These are phyloP conservation scores for Biscogniauxia sp. DNA, from an alignment of 2,329 filamentous ascomycete genomes.

Conservation along the genomic window DNA sequence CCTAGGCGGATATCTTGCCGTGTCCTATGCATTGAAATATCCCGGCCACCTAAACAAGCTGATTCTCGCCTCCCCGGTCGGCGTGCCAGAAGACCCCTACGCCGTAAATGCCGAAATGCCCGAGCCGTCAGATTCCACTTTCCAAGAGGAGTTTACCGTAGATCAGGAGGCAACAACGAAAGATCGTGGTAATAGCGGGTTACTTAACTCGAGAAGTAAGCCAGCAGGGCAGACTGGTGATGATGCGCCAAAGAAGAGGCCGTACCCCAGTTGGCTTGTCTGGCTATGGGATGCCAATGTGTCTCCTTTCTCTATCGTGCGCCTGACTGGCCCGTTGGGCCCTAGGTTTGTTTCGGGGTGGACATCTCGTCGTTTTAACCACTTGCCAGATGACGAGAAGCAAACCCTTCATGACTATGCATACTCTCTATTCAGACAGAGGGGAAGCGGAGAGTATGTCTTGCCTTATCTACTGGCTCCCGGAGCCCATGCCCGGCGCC, in stretches of 20 bases:
- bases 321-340: slow-evolving; percentile 83
- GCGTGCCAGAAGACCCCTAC: slow-evolving; percentile 91
- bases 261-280: slow-evolving; percentile 79
- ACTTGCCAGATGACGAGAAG: slow-evolving; percentile 76
- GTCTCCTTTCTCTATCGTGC: slow-evolving; percentile 88
- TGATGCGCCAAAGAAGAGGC: slow-evolving; percentile 44
- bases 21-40: slow-evolving; percentile 95
- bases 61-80: slow-evolving; percentile 90
- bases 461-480: slow-evolving; percentile 90
- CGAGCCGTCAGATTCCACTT: slow-evolving; percentile 68
- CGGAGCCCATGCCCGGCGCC: slow-evolving; percentile 85
- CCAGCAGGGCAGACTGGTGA: slow-evolving; percentile 23
- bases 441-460: slow-evolving; percentile 90
- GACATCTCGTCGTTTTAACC: slow-evolving; percentile 89
- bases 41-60: slow-evolving; percentile 93
- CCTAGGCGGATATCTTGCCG: slow-evolving; percentile 89
- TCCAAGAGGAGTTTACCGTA: slow-evolving; percentile 76
- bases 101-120: slow-evolving; percentile 79
- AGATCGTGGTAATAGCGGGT: slow-evolving; percentile 30
- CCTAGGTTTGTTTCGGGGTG: slow-evolving; percentile 91
- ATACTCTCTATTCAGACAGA: slow-evolving; percentile 89
- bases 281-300: slow-evolving; percentile 98
- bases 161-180: slow-evolving; percentile 54
- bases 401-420: slow-evolving; percentile 88
- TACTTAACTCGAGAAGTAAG: slow-evolving; percentile 39